Evolutionary conservation across 2,329 filamentous ascomycete genomes (phyloP), one percentile per base, ranked within the genome.

Genomic region (Fusarium xylarioides): DNA sequence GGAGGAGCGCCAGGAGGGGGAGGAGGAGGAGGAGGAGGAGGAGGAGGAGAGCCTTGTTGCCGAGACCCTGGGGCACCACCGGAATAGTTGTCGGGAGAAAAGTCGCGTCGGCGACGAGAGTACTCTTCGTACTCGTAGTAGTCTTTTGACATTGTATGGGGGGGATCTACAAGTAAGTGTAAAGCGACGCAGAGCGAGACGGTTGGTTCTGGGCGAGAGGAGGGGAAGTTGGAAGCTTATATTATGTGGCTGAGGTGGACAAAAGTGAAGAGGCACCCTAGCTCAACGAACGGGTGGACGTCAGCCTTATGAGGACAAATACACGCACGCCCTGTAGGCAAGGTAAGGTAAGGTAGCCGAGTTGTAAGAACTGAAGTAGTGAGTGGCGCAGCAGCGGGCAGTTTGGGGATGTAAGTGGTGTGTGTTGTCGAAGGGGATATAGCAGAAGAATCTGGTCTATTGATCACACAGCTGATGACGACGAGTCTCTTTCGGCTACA

Each of bases 21-120:
- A 11, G 37, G 18, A 40, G 74, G 70, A 47, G 71, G 74, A 54
- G 73, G 70, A 50, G 61, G 61, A n/a, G n/a, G n/a, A n/a, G n/a
- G n/a, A n/a, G n/a, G n/a, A n/a, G n/a, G n/a, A n/a, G n/a, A 26
- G 16, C 62, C 64, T 53, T 63, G 63, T 40, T 68, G 66, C 26
- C 66, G 55, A 64, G 74, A 50, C 32, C 63, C 55, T 5, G 71
- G 72, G 28, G 74, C 77, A 52, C 78, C 78, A 49, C 80, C 79
- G 10, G 80, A 79, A 71, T 76, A 73, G 63, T 80, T 79, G 32
- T 80, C 79, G 18, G 81, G 80, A 15, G 80, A 82, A 47, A 80
- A 73, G 59, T 79, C 77, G 53, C 76, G 71, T 11, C 59, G 77
- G 37, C 72, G 76, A 53, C 75, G 78, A 34, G 72, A 71, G 56